Evolutionary conservation across 2,329 filamentous ascomycete species (phyloP).

Genomic region (Colletotrichum brevisporum): DNA sequence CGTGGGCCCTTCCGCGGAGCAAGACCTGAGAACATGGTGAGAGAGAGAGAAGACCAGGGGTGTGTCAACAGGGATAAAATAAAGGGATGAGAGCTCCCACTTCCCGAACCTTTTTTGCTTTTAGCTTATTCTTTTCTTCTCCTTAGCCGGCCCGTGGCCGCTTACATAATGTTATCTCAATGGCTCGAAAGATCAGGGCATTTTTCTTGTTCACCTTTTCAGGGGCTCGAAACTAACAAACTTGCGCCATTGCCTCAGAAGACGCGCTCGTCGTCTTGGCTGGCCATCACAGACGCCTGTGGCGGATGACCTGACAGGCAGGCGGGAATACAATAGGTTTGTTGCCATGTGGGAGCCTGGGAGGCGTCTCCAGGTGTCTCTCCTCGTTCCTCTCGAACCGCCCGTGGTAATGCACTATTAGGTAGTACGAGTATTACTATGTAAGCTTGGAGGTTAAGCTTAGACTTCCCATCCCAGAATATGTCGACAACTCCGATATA

Average conservation of each 20-base stretch:
- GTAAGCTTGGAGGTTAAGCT: slow-evolving; percentile 2
- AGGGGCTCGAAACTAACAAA: slow-evolving; percentile 18
- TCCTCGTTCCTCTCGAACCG: not conserved
- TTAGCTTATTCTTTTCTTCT: slow-evolving; percentile 16
- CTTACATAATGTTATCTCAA: no score
- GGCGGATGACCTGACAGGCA: not conserved
- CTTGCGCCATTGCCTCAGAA: slow-evolving; percentile 20
- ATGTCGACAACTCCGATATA: not conserved
- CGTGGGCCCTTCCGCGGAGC: slow-evolving; percentile 19
- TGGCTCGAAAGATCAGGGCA: not conserved
- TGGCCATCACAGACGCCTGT: not conserved
- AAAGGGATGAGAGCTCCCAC: slow-evolving; percentile 27
- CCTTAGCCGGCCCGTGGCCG: no score
- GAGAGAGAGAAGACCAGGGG: no score
- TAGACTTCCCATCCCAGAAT: slow-evolving; percentile 11
- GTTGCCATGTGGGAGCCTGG: slow-evolving; percentile 1
- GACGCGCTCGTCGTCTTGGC: slow-evolving; percentile 14
- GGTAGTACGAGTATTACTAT: no score
- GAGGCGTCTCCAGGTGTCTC: not conserved
- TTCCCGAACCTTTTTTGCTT: slow-evolving; percentile 34
- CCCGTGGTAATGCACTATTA: no score
- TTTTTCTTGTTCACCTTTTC: not conserved
- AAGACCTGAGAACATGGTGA: not conserved
- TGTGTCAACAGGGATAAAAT: not conserved
- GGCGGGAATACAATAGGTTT: not conserved